Evolutionary conservation across 495 filamentous ascomycete genomes (phyloP), one percentile per base, ranked within the genome.

Genomic region (Penicillium arizonense): DNA sequence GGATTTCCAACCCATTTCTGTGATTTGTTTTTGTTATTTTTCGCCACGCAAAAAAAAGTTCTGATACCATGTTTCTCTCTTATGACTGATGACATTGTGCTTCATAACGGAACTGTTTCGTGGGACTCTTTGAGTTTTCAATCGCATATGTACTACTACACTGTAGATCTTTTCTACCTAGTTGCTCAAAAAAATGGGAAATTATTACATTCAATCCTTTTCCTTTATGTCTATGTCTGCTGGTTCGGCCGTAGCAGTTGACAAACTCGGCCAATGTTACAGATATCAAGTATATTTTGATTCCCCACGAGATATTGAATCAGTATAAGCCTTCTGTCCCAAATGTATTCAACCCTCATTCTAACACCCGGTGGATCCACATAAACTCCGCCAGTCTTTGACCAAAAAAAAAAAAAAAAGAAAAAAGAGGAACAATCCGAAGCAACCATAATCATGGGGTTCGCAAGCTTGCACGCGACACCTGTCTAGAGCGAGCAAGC

Each of bases 21-120:
- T 30, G 46, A 32, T 39, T 14, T 48, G 16, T 32, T 13, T 52
- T 41, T 49, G 48, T 34, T 18, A 21, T 49, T 39, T 54, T 46
- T 33, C 21, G 14, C 9, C 9, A 30, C 8, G 9, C n/a, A 24
- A 13, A 60, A 63, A 63, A 63, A 61, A 57, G 57, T 61, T 14
- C 44, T 45, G 51, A 61, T 64, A 64, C 57, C 51, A 54, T 42
- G 44, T 28, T 37, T 7, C 28, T 30, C 4, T 30, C 39, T 57
- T 35, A 47, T 44, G 52, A 50, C 36, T 59, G 44, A 48, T 50
- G 59, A 52, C 44, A 47, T 58, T 52, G n/a, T 59, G 41, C 44
- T 50, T 55, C 39, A 34, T 36, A 50, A 14, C 44, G 33, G 45
- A 37, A 36, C 44, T 36, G 12, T 52, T 44, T 21, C 35, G 33